Percentiles rank a stretch among this genome's conserved stretches.
Conservation (phyloP, 108 stramenopile species). For the Conticribra weissflogii region DNA sequence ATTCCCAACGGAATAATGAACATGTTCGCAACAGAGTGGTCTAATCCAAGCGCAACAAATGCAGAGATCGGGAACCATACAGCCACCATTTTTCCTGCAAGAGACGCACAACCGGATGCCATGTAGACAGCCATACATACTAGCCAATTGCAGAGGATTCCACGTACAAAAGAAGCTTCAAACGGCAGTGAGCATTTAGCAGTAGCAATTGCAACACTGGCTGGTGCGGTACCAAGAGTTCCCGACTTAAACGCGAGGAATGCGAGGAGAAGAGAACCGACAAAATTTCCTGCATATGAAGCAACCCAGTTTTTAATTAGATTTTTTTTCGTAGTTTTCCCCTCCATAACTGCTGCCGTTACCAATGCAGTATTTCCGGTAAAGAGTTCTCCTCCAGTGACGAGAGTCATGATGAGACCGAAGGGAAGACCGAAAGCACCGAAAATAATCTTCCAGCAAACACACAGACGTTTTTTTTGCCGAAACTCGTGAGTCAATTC, state of each 20-base stretch:
- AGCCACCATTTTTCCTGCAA: slow-evolving; percentile 87
- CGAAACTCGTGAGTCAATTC: no score
- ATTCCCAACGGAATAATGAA: slow-evolving; percentile 96
- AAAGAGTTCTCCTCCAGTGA: slow-evolving; percentile 67
- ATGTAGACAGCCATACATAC: slow-evolving; percentile 96
- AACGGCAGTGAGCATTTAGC: slow-evolving; percentile 82
- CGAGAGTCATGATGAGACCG: slow-evolving; percentile 87
- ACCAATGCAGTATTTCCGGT: slow-evolving; percentile 86
- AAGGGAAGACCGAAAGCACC: slow-evolving; percentile 88
- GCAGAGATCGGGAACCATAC: slow-evolving; percentile 92
- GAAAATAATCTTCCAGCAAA: slow-evolving; percentile 62
- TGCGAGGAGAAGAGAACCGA: slow-evolving; percentile 81
- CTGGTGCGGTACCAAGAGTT: slow-evolving; percentile 74
- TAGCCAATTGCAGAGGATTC: slow-evolving; percentile 95
- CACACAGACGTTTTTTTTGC: not conserved
- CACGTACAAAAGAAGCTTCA: slow-evolving; percentile 87
- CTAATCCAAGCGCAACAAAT: slow-evolving; percentile 91
- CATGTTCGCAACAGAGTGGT: slow-evolving; percentile 98
- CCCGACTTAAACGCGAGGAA: slow-evolving; percentile 75
- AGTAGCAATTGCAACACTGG: slow-evolving; percentile 78
- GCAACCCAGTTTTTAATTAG: slow-evolving; percentile 79
- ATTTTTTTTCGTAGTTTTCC: slow-evolving; percentile 61
- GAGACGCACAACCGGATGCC: slow-evolving; percentile 79
- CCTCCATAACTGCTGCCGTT: slow-evolving; percentile 78
- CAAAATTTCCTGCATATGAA: slow-evolving; percentile 87